Percentiles rank a stretch among this genome's conserved stretches.
These are phyloP conservation scores for Phytophthora pluvialis DNA, from an alignment of 352 stramenopile species.

Conservation along the genomic window DNA sequence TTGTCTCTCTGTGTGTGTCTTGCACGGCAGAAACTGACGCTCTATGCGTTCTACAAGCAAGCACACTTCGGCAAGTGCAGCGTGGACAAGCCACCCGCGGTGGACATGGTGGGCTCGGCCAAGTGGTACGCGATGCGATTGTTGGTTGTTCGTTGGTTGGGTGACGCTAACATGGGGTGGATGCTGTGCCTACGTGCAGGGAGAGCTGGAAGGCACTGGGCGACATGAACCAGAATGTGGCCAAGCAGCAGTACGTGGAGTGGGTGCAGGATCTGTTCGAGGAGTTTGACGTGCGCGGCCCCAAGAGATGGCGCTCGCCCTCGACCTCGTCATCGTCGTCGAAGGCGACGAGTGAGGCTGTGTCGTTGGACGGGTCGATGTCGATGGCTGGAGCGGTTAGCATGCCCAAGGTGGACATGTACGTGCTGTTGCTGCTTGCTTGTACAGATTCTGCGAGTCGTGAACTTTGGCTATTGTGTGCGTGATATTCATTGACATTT, in stretches of 20 bases:
- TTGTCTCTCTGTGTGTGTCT: not conserved
- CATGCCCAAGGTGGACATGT: conserved; percentile 77
- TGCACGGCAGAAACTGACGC: conserved; percentile 55
- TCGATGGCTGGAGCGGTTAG: conserved; percentile 69
- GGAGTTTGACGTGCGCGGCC: conserved; percentile 60
- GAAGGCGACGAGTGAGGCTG: conserved; percentile 34
- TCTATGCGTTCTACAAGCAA: conserved; percentile 89
- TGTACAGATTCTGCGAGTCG: not conserved
- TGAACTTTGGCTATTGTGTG: not conserved
- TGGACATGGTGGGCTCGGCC: conserved; percentile 69
- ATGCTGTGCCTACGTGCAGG: conserved; percentile 26
- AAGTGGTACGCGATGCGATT: conserved; percentile 62
- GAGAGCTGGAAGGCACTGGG: conserved; percentile 74
- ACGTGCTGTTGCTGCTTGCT: conserved; percentile 16
- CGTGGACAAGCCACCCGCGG: conserved; percentile 60
- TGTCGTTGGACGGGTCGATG: conserved; percentile 44
- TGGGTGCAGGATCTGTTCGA: conserved; percentile 77
- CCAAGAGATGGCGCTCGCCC: conserved; percentile 31
- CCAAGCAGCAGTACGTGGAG: conserved; percentile 74
- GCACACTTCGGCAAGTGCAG: conserved; percentile 63
- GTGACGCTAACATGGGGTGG: not conserved
- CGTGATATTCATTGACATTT: conserved; percentile 8
- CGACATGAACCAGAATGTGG: conserved; percentile 55
- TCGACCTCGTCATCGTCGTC: conserved; percentile 22
- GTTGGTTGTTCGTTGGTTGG: not conserved